These are phyloP conservation scores for Hypoxylon sp. DNA, from an alignment of 2,329 filamentous ascomycete genomes.

Conservation along the genomic window DNA sequence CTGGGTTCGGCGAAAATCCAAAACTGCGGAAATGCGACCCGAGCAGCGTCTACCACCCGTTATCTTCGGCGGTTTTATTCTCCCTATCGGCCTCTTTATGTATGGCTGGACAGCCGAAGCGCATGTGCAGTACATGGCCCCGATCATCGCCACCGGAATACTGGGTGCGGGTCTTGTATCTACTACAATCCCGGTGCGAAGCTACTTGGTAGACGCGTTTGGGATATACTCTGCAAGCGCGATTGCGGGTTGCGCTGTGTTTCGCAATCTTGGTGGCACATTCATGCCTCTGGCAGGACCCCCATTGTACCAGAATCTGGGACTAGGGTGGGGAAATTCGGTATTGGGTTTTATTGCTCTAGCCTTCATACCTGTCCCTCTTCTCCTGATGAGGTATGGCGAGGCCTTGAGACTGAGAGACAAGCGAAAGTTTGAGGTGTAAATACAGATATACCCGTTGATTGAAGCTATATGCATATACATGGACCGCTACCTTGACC, in stretches of 20 bases:
- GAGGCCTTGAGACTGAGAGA: slow-evolving; percentile 52
- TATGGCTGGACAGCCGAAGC: slow-evolving; percentile 29
- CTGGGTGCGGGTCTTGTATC: slow-evolving; percentile 24
- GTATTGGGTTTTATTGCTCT: slow-evolving; percentile 34
- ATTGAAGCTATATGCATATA: background rate
- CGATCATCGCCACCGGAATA: slow-evolving; percentile 26
- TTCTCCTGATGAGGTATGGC: slow-evolving; percentile 45
- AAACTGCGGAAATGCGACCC: slow-evolving; percentile 17
- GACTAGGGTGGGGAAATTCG: slow-evolving; percentile 37
- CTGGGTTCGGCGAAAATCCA: slow-evolving; percentile 24
- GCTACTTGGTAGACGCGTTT: slow-evolving; percentile 31
- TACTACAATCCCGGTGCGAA: slow-evolving; percentile 23
- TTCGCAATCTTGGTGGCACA: slow-evolving; percentile 59
- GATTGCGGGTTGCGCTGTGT: slow-evolving; percentile 47
- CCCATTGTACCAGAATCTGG: slow-evolving; percentile 49
- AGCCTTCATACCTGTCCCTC: slow-evolving; percentile 32
- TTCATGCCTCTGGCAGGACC: slow-evolving; percentile 68
- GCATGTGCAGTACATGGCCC: slow-evolving; percentile 26
- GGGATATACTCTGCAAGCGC: slow-evolving; percentile 29
- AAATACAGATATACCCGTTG: background rate
- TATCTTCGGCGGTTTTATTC: slow-evolving; percentile 22
- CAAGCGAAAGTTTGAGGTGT: slow-evolving; percentile 20
- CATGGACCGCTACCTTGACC: background rate
- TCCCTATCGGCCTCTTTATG: slow-evolving; percentile 30
- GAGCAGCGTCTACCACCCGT: slow-evolving; percentile 27